Base-by-base conservation (phyloP, 495 filamentous ascomycete genomes). In the Tuber magnatum region DNA sequence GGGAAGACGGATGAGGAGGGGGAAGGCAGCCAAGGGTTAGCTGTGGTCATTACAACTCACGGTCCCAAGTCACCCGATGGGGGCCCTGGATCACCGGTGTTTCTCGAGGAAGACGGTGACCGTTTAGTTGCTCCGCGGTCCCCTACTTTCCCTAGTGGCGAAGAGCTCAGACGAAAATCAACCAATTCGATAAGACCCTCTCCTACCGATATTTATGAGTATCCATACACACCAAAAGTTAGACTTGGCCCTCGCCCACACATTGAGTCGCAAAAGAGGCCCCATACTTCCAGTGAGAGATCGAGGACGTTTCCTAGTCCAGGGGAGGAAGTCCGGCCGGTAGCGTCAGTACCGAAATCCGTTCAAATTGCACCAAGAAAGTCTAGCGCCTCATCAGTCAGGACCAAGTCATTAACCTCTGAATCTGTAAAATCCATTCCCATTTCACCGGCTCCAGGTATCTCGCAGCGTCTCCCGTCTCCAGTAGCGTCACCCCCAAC, bases 211-310 rank as follows among this genome's bases (percentile, higher is more conserved):
- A 80, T 91, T 28, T 89, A 91, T 77, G 86, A 84, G 56, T 84
- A 87, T 69, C 85, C 84, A 32, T 88, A 88, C 74, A 83, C 84
- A 0, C 88, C 88, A 77, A 94, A 93, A 76, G 89, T 95, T 74
- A 96, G 93, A 81, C 87, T 94, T 41, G 94, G 91, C 14, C 94
- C 94, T 32, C 88, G 94, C 71, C 93, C 93, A 71, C 92, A 91
- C 6, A 84, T 91, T 39, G 93, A 96, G 77, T 85, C 86, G 41
- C 87, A 83, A 74, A 89, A 90, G 68, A 87, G 92, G 56, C 89
- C 91, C 61, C 87, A 90, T 70, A 91, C 90, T 18, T 86, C 91
- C 12, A 74, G 84, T 40, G 80, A 82, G 43, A 80, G 80, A 48
- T 79, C 80, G 85, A 75, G 84, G 85, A 78, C 65, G 77, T 81